phyloP scores from a whole-genome alignment of 192 early-diverging fungal genomes.

The Glomus cerebriforme region DNA sequence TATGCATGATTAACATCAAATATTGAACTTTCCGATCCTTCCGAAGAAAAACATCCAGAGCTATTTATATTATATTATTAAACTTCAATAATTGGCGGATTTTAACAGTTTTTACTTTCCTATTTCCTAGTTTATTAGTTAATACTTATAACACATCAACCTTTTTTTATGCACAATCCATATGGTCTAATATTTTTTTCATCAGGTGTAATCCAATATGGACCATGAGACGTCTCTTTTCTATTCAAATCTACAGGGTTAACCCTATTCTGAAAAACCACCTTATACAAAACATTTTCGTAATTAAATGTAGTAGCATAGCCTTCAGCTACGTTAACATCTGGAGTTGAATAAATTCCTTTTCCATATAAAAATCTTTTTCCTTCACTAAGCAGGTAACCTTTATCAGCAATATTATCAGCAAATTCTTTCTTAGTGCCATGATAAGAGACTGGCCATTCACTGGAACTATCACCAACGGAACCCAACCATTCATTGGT shows the following conservation, averaged over 20 bases:
- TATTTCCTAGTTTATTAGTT: no score
- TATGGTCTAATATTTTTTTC: no score
- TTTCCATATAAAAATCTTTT: neutral
- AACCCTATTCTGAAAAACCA: neutral
- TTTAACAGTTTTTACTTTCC: no score
- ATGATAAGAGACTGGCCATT: neutral
- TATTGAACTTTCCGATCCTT: no score
- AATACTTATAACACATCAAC: no score
- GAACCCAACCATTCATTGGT: neutral
- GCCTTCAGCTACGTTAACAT: neutral
- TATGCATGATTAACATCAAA: no score
- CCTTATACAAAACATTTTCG: neutral
- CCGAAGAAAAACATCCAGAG: no score
- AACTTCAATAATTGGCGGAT: no score
- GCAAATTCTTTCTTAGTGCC: neutral
- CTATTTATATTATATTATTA: no score
- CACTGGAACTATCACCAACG: neutral
- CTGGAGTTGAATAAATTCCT: neutral
- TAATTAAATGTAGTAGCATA: neutral
- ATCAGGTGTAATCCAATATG: no score
- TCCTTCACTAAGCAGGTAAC: neutral
- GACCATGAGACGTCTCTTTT: no score
- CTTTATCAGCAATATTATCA: neutral
- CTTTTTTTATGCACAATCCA: no score
- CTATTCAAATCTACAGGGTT: neutral